phyloP scores from a whole-genome alignment of 2,329 filamentous ascomycete genomes.

The Aspergillus sclerotialis region DNA sequence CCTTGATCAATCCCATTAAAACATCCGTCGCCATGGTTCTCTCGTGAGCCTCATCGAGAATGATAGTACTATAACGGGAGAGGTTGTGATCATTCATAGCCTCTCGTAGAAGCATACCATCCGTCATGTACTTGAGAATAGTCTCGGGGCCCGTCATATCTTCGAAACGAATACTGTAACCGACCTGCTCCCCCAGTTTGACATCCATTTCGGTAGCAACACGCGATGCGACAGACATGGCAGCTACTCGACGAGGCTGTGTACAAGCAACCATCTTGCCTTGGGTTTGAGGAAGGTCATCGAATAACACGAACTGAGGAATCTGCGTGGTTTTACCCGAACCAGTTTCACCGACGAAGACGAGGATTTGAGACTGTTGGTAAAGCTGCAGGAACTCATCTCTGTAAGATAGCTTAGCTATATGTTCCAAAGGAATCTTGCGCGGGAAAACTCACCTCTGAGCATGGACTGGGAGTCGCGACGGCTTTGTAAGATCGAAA shows the following conservation, averaged over 20 bases:
- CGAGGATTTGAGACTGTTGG: slow-evolving; percentile 89
- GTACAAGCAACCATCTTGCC: slow-evolving; percentile 94
- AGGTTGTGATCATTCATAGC: slow-evolving; percentile 94
- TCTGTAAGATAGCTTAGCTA: slow-evolving; percentile 35
- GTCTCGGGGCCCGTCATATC: slow-evolving; percentile 85
- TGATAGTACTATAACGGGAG: slow-evolving; percentile 91
- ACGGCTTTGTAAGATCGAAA: slow-evolving; percentile 77
- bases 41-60: slow-evolving; percentile 97
- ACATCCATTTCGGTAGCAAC: slow-evolving; percentile 97
- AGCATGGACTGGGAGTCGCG: slow-evolving; percentile 85
- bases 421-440: neutral
- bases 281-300: slow-evolving; percentile 81
- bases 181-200: slow-evolving; percentile 83
- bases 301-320: slow-evolving; percentile 94
- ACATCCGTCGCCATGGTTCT: slow-evolving; percentile 95
- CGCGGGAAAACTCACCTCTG: slow-evolving; percentile 58
- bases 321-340: slow-evolving; percentile 99
- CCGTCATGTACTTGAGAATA: slow-evolving; percentile 98
- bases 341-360: slow-evolving; percentile 98
- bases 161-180: slow-evolving; percentile 98
- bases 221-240: slow-evolving; percentile 97
- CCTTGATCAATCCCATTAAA: slow-evolving; percentile 91
- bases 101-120: slow-evolving; percentile 95
- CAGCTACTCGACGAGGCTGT: slow-evolving; percentile 92
- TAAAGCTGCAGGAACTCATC: slow-evolving; percentile 91